phyloP scores from a whole-genome alignment of 768 basidiomycete species.

The Podaxis carcinomalis region DNA sequence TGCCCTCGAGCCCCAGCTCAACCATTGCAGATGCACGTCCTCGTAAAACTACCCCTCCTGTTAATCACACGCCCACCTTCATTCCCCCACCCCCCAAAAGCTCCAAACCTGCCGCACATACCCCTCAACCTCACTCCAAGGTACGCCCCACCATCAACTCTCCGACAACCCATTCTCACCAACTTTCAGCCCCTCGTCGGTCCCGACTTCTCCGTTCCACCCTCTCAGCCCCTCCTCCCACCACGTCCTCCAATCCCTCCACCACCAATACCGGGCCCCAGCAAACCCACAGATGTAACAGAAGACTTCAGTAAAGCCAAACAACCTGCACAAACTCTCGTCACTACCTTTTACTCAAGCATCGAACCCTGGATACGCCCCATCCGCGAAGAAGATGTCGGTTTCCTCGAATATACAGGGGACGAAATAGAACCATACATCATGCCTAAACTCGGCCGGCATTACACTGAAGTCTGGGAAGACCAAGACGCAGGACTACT shows the following conservation, averaged over 20 bases:
- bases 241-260: conserved; percentile 59
- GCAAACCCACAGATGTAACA: conserved; percentile 72
- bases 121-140: conserved; percentile 44
- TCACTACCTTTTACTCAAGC: conserved; percentile 80
- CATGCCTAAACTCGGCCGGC: conserved; percentile 80
- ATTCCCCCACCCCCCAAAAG: conserved; percentile 45
- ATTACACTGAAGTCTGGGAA: conserved; percentile 92
- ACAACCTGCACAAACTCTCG: conserved; percentile 63
- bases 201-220: conserved; percentile 63
- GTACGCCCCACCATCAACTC: conserved; percentile 25
- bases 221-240: conserved; percentile 44
- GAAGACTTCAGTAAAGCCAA: conserved; percentile 90
- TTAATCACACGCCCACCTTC: conserved; percentile 30
- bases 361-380: conserved; percentile 88
- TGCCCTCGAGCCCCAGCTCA: conserved; percentile 6
- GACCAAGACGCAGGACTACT: conserved; percentile 71
- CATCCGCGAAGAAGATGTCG: conserved; percentile 93
- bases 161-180: conserved; percentile 7
- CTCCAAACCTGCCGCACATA: conserved; percentile 45
- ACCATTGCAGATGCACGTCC: conserved; percentile 42
- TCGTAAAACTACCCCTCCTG: conserved; percentile 57
- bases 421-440: conserved; percentile 87
- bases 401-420: conserved; percentile 86
- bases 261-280: conserved; percentile 75
- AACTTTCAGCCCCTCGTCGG: conserved; percentile 27